Evolutionary conservation across 1,139 yeast genomes (phyloP).

Genomic region (Yamadazyma triangularis): DNA sequence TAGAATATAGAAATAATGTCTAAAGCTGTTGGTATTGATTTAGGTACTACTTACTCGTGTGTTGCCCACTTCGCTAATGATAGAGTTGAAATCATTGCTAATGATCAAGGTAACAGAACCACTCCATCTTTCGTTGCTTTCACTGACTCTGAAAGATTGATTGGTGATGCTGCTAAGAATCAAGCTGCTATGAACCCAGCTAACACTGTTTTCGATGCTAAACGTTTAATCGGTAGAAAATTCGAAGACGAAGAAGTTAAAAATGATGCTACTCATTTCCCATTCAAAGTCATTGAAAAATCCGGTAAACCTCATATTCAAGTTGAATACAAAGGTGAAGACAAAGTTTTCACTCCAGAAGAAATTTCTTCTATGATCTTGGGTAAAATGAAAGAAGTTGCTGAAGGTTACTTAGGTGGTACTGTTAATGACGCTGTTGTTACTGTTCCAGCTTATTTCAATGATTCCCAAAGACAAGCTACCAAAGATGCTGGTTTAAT

Average conservation of each 20-base stretch:
- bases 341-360: constrained; percentile 94
- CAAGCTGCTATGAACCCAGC: constrained; percentile 97
- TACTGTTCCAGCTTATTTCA: constrained; percentile 64
- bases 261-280: constrained; percentile 96
- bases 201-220: constrained; percentile 96
- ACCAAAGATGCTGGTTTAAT: constrained; percentile 61
- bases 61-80: constrained; percentile 93
- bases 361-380: constrained; percentile 96
- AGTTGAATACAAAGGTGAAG: constrained; percentile 92
- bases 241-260: constrained; percentile 88
- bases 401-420: constrained; percentile 60
- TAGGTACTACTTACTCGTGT: constrained; percentile 98
- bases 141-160: constrained; percentile 95
- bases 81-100: constrained; percentile 83
- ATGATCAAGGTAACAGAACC: constrained; percentile 99
- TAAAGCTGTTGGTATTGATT: constrained; percentile 96
- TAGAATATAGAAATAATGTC: constrained; percentile 9
- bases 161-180: constrained; percentile 99
- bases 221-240: constrained; percentile 96
- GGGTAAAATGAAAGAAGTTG: constrained; percentile 95
- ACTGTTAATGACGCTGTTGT: constrained; percentile 68
- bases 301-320: constrained; percentile 87
- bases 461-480: constrained; percentile 62
- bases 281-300: constrained; percentile 86
- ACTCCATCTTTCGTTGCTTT: constrained; percentile 98